Conservation (phyloP, 1,284 basidiomycete species). For the Fomes fomentarius region DNA sequence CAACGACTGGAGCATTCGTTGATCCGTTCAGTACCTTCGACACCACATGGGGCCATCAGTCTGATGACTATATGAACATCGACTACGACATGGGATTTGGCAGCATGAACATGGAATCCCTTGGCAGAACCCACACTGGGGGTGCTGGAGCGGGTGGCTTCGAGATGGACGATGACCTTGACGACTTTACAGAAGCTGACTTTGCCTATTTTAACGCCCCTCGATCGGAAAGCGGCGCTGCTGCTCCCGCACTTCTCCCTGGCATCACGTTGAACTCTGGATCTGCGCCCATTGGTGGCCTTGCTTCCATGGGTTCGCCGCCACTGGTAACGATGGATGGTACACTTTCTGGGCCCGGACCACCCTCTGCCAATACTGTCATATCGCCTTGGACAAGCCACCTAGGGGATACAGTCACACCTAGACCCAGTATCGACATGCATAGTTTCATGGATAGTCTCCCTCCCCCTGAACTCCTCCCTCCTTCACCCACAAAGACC, state of each 20-base stretch:
- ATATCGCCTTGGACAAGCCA: constrained; percentile 33
- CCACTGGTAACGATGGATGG: constrained; percentile 35
- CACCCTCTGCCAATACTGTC: constrained; percentile 27
- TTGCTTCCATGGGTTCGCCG: constrained; percentile 33
- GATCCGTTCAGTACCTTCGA: constrained; percentile 31
- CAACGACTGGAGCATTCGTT: constrained; percentile 10
- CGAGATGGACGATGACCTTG: constrained; percentile 62
- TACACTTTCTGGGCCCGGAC: constrained; percentile 32
- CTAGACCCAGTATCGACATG: constrained; percentile 26
- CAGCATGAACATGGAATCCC: constrained; percentile 46
- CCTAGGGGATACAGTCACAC: constrained; percentile 35
- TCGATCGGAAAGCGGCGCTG: constrained; percentile 11
- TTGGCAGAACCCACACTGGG: constrained; percentile 34
- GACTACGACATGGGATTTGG: constrained; percentile 45
- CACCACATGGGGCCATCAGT: constrained; percentile 44
- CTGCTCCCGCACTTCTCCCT: constrained; percentile 11
- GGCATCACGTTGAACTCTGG: constrained; percentile 16
- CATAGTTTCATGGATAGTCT: constrained; percentile 13
- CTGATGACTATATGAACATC: constrained; percentile 46
- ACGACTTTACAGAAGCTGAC: constrained; percentile 73
- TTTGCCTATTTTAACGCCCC: constrained; percentile 73
- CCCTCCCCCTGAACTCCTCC: constrained; percentile 36
- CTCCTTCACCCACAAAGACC: constrained; percentile 46
- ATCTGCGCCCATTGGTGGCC: constrained; percentile 28
- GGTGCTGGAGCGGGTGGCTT: constrained; percentile 39